A percentile compares a stretch with the other conserved stretches of the same genome.
Conservation (phyloP, 2,329 filamentous ascomycete species). For the Ophiocordyceps sinensis region DNA sequence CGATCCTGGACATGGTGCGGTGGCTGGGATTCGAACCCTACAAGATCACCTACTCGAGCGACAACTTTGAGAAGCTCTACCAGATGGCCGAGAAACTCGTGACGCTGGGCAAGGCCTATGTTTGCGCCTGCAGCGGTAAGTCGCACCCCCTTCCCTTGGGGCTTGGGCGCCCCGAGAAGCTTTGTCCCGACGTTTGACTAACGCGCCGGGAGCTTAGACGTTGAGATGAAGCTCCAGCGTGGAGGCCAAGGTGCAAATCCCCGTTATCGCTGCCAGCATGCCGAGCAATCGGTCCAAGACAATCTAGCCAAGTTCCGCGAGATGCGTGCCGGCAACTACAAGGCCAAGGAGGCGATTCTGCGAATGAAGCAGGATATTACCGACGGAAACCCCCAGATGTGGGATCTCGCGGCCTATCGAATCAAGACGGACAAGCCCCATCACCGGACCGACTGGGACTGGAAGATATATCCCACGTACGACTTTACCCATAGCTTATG, state of each 20-base stretch:
- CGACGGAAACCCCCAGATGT: conserved; percentile 85
- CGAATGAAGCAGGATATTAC: conserved; percentile 87
- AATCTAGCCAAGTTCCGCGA: conserved; percentile 73
- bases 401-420: conserved; percentile 86
- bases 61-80: conserved; percentile 75
- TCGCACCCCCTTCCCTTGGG: background rate
- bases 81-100: conserved; percentile 75
- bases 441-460: conserved; percentile 65
- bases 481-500: conserved; percentile 85
- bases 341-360: conserved; percentile 67
- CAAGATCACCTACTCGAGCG: conserved; percentile 65
- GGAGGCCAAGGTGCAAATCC: conserved; percentile 58
- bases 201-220: conserved; percentile 27
- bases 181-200: background rate
- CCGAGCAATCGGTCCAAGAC: conserved; percentile 57
- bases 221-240: conserved; percentile 74
- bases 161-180: background rate
- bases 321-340: conserved; percentile 87
- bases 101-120: conserved; percentile 51
- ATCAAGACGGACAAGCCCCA: conserved; percentile 59
- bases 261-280: conserved; percentile 69
- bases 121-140: conserved; percentile 73
- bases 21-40: conserved; percentile 53
- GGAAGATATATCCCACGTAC: conserved; percentile 92
- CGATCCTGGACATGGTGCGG: conserved; percentile 75